phyloP scores from a whole-genome alignment of 768 basidiomycete genomes.

The Cubamyces sp. region DNA sequence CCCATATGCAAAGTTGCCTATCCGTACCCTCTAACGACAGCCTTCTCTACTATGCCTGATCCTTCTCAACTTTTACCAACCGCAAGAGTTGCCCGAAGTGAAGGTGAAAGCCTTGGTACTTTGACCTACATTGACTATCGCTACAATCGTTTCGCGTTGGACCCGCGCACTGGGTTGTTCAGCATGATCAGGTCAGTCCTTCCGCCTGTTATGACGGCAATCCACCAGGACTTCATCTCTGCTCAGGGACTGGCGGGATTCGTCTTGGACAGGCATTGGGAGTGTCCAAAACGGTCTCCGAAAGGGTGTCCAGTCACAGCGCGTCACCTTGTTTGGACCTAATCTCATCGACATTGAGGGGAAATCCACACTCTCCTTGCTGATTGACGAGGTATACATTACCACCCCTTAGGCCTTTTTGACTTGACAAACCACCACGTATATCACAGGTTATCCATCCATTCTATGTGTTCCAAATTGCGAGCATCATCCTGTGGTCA shows the following conservation, averaged over 20 bases:
- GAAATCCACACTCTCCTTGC: slow-evolving; percentile 74
- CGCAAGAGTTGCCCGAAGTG: slow-evolving; percentile 26
- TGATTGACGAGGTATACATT: slow-evolving; percentile 80
- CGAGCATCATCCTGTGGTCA: slow-evolving; percentile 92
- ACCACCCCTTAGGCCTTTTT: neutral
- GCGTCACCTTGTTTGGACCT: slow-evolving; percentile 74
- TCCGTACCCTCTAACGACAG: slow-evolving; percentile 78
- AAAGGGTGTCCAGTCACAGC: slow-evolving; percentile 58
- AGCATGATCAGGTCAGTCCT: slow-evolving; percentile 70
- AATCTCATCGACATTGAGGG: slow-evolving; percentile 92
- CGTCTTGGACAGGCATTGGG: slow-evolving; percentile 63
- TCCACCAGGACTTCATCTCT: neutral
- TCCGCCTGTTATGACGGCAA: neutral
- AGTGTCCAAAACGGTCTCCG: slow-evolving; percentile 70
- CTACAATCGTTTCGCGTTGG: slow-evolving; percentile 88
- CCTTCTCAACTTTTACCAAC: slow-evolving; percentile 22
- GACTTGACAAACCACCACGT: neutral
- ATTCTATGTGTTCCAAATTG: slow-evolving; percentile 98
- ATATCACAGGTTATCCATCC: slow-evolving; percentile 87
- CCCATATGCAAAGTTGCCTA: slow-evolving; percentile 70
- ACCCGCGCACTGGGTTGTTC: slow-evolving; percentile 83
- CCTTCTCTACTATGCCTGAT: slow-evolving; percentile 56
- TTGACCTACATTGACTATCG: slow-evolving; percentile 87
- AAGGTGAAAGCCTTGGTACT: slow-evolving; percentile 45
- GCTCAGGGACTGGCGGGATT: slow-evolving; percentile 88